Conservation (phyloP, 2,329 filamentous ascomycete species). For the Leptosphaerulina australis region DNA sequence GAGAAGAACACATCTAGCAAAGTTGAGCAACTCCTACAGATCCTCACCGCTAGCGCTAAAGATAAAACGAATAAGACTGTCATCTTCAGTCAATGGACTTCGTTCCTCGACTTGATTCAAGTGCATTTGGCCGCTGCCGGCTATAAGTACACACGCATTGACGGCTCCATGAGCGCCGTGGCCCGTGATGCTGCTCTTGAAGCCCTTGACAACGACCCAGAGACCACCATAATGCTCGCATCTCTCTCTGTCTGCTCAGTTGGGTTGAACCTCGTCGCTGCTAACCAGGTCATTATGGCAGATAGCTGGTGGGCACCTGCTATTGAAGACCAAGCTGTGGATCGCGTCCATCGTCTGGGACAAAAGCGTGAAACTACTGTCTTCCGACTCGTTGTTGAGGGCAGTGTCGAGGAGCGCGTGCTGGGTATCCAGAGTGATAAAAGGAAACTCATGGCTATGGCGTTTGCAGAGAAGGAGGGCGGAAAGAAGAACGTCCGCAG, state of each 20-base stretch:
- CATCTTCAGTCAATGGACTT: slow-evolving; percentile 79
- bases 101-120: slow-evolving; percentile 74
- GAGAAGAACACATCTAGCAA: slow-evolving; percentile 70
- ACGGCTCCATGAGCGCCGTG: slow-evolving; percentile 76
- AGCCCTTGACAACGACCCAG: slow-evolving; percentile 68
- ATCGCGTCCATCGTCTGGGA: slow-evolving; percentile 84
- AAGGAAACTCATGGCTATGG: slow-evolving; percentile 75
- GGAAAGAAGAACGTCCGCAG: slow-evolving; percentile 54
- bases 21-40: slow-evolving; percentile 77
- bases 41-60: slow-evolving; percentile 71
- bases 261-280: slow-evolving; percentile 82
- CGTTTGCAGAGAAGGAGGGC: slow-evolving; percentile 74
- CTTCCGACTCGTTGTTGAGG: slow-evolving; percentile 81
- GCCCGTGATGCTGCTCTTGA: slow-evolving; percentile 75
- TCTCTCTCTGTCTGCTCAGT: slow-evolving; percentile 83
- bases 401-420: slow-evolving; percentile 79
- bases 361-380: slow-evolving; percentile 80
- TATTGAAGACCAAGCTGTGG: slow-evolving; percentile 89
- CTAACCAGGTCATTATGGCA: slow-evolving; percentile 81
- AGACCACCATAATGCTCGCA: slow-evolving; percentile 78
- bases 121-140: slow-evolving; percentile 66
- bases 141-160: slow-evolving; percentile 73
- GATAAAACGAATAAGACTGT: slow-evolving; percentile 70
- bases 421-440: slow-evolving; percentile 80
- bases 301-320: slow-evolving; percentile 92